Conservation (phyloP, 139 green algal genomes). For the Edaphochlamys debaryana region DNA sequence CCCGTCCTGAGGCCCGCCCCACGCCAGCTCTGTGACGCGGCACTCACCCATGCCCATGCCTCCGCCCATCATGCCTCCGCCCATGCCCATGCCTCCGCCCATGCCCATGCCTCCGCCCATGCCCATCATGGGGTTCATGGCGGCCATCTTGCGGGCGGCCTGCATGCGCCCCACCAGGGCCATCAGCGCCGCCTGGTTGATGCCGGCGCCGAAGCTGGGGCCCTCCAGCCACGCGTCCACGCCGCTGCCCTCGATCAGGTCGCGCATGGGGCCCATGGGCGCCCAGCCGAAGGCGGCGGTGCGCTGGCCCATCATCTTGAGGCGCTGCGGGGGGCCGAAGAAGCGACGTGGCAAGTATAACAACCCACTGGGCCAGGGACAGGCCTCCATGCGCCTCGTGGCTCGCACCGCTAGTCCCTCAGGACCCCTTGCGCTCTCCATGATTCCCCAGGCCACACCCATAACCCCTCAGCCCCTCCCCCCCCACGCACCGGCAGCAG, state of each 20-base stretch:
- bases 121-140: not conserved
- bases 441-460: too few species aligned
- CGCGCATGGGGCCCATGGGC: slow-evolving; percentile 39
- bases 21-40: too few species aligned
- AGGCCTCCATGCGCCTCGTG: not conserved
- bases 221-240: slow-evolving; percentile 63
- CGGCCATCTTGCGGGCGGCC: not conserved
- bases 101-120: not conserved
- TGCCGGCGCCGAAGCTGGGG: slow-evolving; percentile 48
- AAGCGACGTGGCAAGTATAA: too few species aligned
- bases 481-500: too few species aligned
- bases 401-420: too few species aligned
- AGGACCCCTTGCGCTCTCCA: too few species aligned
- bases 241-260: slow-evolving; percentile 53
- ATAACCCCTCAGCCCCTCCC: too few species aligned
- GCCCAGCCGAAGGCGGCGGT: slow-evolving; percentile 58
- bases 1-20: too few species aligned
- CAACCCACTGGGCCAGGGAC: too few species aligned
- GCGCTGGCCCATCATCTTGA: slow-evolving; percentile 41
- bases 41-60: not conserved
- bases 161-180: slow-evolving; percentile 55
- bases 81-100: not conserved
- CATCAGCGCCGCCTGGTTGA: slow-evolving; percentile 33
- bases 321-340: slow-evolving; percentile 16
- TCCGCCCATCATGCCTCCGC: not conserved